Conservation (phyloP, 306 rosid genomes). For the Myrica gale region DNA sequence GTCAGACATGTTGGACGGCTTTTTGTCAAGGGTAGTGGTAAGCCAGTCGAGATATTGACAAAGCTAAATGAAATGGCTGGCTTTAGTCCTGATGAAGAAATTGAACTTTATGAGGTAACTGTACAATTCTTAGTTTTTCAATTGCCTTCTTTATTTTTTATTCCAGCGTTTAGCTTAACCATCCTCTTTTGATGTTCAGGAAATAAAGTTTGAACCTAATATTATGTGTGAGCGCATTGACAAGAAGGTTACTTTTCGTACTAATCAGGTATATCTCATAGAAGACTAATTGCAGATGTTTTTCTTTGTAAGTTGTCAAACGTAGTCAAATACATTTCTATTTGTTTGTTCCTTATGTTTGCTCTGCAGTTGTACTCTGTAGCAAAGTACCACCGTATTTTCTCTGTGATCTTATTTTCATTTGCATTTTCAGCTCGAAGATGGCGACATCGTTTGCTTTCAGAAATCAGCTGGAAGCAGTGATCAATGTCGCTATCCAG, state of each 20-base stretch:
- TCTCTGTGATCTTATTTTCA: background rate
- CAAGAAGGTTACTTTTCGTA: conserved; percentile 45
- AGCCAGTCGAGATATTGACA: conserved; percentile 42
- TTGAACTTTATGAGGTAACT: conserved; percentile 53
- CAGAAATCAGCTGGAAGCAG: conserved; percentile 47
- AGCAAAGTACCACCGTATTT: background rate
- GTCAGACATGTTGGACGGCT: conserved; percentile 42
- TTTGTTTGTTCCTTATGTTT: background rate
- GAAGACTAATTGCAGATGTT: background rate
- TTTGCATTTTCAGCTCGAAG: conserved; percentile 42
- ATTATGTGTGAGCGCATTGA: conserved; percentile 57
- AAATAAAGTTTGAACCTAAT: conserved; percentile 54
- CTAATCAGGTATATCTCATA: conserved; percentile 42
- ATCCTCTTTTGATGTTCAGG: conserved; percentile 30
- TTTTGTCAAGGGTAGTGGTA: conserved; percentile 48
- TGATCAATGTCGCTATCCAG: conserved; percentile 43
- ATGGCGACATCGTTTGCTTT: conserved; percentile 57
- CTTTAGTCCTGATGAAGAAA: conserved; percentile 47
- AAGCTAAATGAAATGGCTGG: conserved; percentile 57
- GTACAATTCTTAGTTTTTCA: background rate
- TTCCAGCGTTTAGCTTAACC: background rate
- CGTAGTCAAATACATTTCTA: background rate
- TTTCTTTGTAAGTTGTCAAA: background rate
- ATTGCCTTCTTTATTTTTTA: background rate
- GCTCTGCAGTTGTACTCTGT: background rate